Evolutionary conservation across 73 alveolate genomes (phyloP), one percentile per base, ranked within the genome.

Genomic region (Effrenium voratum): DNA sequence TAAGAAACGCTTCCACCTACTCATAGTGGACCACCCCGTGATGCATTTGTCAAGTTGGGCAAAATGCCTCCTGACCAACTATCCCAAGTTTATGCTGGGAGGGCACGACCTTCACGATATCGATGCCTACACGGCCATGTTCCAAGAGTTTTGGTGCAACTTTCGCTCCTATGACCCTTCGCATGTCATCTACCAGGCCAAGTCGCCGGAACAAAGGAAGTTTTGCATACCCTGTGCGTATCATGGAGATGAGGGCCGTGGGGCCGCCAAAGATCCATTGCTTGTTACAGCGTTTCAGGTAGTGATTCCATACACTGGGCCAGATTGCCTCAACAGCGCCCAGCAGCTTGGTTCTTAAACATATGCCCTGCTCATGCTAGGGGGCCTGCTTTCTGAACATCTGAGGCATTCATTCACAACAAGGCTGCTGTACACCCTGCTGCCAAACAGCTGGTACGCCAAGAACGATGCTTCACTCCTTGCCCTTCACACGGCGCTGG

Each of bases 211-310:
- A 6, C 82, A 85, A 2, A 43, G 50, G 34, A 10, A 1, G 8
- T 24, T 43, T 5, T 57, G 82, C n/a, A 59, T 85, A 0, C 94
- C 94, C 2, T 26, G 55, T 2, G 94, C 94, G 24, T 13, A 36
- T 1, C 94, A 85, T 28, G 94, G 94, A 15, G 94, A 85, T 28
- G 94, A 85, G 5, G 94, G 94, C 16, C 79, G 94, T 15, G 94
- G 94, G 3, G 2, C 41, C 47, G 80, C 81, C 0, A 85, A 85
- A 30, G 43, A 32, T 0, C 94, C 94, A 0, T n/a, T 85, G 43
- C 15, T 85, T 34, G 82, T 85, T 3, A n/a, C 38, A 70, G n/a
- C 82, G 63, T 85, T 52, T 30, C 94, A 85, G 47, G 81, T 63
- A 10, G 22, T 85, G 10, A 57, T 85, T 6, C 94, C 94, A 10